Conservation (phyloP, 148 eudicot species). For the Bassia scoparia region DNA sequence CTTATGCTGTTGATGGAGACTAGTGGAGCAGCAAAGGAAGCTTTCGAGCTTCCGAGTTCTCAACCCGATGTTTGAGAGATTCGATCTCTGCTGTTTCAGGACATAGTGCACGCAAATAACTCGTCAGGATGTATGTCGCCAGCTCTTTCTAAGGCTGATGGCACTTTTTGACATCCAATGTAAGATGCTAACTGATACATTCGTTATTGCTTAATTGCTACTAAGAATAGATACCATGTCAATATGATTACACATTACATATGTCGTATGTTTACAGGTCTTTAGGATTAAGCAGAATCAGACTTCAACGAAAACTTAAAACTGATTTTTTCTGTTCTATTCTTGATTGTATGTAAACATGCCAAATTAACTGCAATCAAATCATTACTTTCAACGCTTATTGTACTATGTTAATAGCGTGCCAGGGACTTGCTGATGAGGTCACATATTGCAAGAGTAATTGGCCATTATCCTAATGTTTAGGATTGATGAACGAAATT, state of each 20-base stretch:
- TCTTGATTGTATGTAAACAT: too few relatives aligned
- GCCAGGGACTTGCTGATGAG: slow-evolving; percentile 76
- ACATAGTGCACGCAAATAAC: slow-evolving; percentile 44
- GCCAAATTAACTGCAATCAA: too few relatives aligned
- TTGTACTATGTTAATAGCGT: not conserved
- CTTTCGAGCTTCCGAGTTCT: slow-evolving; percentile 73
- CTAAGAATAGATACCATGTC: not conserved
- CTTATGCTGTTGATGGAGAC: slow-evolving; percentile 59
- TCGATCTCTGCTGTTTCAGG: slow-evolving; percentile 61
- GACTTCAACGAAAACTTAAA: too few relatives aligned
- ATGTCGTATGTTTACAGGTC: too few relatives aligned
- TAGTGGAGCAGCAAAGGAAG: slow-evolving; percentile 71
- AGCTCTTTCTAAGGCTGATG: slow-evolving; percentile 21
- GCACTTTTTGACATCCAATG: slow-evolving; percentile 61
- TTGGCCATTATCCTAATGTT: slow-evolving; percentile 78
- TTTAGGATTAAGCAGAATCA: not conserved
- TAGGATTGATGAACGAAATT: slow-evolving; percentile 75
- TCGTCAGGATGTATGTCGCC: slow-evolving; percentile 37
- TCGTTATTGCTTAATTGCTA: not conserved
- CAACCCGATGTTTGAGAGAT: slow-evolving; percentile 62
- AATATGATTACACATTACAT: too few relatives aligned
- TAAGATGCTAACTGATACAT: slow-evolving; percentile 21
- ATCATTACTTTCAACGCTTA: not conserved
- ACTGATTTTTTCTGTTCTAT: too few relatives aligned
- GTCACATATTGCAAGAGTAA: too few relatives aligned